Conservation (phyloP, 805 yeast genomes). For the Yarrowia yakushimensis region DNA sequence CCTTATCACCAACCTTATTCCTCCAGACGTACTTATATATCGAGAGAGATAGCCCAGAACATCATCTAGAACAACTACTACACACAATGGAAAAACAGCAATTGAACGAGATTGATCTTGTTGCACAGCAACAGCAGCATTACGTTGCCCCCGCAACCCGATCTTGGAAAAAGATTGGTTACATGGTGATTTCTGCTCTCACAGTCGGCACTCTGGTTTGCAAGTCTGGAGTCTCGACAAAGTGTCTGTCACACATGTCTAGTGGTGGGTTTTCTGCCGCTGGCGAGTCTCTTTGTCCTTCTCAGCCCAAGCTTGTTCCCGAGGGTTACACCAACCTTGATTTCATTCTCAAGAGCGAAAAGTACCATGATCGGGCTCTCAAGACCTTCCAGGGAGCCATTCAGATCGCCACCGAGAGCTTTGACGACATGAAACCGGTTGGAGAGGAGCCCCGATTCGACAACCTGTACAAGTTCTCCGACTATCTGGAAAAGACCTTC, state of each 20-base stretch:
- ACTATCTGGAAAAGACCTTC: constrained; percentile 51
- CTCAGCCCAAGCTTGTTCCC: not conserved
- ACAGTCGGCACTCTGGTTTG: constrained; percentile 3
- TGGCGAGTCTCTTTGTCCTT: constrained; percentile 2
- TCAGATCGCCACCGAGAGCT: constrained; percentile 59
- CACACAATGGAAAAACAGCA: constrained; percentile 11
- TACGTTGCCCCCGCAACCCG: not conserved
- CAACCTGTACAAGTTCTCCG: constrained; percentile 48
- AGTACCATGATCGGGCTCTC: not conserved
- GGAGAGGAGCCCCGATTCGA: constrained; percentile 52
- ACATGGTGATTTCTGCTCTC: not conserved
- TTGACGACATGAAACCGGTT: constrained; percentile 52
- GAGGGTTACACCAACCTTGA: not conserved
- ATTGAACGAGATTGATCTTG: not conserved
- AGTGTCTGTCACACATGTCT: not conserved
- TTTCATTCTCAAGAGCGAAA: constrained; percentile 1
- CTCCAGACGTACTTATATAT: constrained; percentile 4
- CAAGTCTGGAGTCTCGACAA: not conserved
- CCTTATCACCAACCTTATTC: not conserved
- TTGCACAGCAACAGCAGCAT: not conserved
- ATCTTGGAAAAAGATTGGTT: constrained; percentile 16
- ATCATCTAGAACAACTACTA: not conserved
- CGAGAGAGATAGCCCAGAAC: not conserved
- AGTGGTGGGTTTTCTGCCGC: not conserved
- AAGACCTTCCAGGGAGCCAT: constrained; percentile 47